A percentile compares a stretch with the other conserved stretches of the same genome.
Evolutionary conservation across 495 filamentous ascomycete genomes (phyloP).

Genomic region (Lepidopterella palustris): DNA sequence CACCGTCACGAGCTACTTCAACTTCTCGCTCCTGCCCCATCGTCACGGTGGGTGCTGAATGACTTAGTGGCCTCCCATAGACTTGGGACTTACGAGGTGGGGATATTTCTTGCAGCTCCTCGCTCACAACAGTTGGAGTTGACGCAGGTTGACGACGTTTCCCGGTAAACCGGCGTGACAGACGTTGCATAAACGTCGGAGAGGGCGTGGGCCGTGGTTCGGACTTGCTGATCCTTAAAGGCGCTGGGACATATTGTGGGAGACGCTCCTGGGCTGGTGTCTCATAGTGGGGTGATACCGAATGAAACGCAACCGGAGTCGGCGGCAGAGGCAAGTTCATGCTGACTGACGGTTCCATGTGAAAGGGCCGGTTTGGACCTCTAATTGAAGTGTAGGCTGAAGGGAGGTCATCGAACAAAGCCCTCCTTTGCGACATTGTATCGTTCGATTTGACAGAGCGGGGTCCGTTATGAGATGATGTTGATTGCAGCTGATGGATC

Average conservation of each 20-base stretch:
- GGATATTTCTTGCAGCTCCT: background rate
- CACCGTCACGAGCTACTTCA: conserved; percentile 3
- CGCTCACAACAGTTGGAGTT: background rate
- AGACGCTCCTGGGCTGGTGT: conserved; percentile 5
- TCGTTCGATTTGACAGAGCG: background rate
- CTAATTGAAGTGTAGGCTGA: conserved; percentile 18
- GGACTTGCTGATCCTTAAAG: background rate
- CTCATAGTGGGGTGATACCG: conserved; percentile 6
- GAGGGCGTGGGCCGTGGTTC: background rate
- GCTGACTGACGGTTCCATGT: background rate
- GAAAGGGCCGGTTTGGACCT: background rate
- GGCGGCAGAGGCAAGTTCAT: conserved; percentile 8
- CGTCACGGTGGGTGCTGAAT: conserved; percentile 4
- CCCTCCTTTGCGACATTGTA: conserved; percentile 14
- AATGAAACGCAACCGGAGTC: conserved; percentile 3
- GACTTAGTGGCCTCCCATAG: conserved; percentile 5
- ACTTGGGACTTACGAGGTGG: background rate
- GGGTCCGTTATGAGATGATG: background rate
- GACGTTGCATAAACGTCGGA: background rate
- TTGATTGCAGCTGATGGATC: background rate
- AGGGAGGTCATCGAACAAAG: conserved; percentile 16
- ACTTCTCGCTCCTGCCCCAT: conserved; percentile 6
- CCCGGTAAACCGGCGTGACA: background rate
- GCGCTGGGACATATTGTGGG: background rate
- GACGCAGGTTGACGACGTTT: background rate